Evolutionary conservation across 2,329 filamentous ascomycete genomes (phyloP), one percentile per base, ranked within the genome.

Genomic region (Apiospora marii): DNA sequence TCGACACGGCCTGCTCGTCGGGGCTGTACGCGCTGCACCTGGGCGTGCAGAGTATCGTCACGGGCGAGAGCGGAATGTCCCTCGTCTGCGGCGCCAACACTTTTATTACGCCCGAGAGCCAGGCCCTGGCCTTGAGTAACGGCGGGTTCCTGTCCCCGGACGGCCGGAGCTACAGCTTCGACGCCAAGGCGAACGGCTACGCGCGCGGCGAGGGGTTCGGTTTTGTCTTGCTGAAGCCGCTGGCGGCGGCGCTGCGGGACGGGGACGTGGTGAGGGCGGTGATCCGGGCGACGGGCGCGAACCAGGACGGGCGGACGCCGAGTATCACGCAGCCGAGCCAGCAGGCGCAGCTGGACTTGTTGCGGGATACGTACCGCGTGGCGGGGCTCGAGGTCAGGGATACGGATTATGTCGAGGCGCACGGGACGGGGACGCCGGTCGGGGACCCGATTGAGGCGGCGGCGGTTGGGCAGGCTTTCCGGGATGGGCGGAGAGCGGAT

Each of bases 131-230:
- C 6, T 46, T 69, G 30, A 69, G 68, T 46, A 69, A 69, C 46
- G 68, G 68, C 68, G 68, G 68, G 6, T 69, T 69, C 22, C 70
- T 86, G 4, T 80, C 79, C 1, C 2, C 87, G 84, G 76, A 73
- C 27, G 68, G 70, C 34, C 19, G 10, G 10, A 71, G 67, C 12
- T 72, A 72, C 19, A 70, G 67, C 68, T 73, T 73, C 19, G 70
- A 73, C 41, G 27, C 61, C 27, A 43, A 68, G 27, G 72, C 72
- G 19, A 72, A 73, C 16, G 72, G 72, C 10, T 73, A 73, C 43
- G 85, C 78, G 37, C 83, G 85, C 0, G 86, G 85, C 16, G 88
- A 90, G 67, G 87, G 87, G 0, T 77, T 88, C 22, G 84, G 82
- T 0, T 78, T 81, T 0, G 73, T 90, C 0, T 77, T 90, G 0